phyloP scores from a whole-genome alignment of 257 asterid species.

The Salvia hispanica region DNA sequence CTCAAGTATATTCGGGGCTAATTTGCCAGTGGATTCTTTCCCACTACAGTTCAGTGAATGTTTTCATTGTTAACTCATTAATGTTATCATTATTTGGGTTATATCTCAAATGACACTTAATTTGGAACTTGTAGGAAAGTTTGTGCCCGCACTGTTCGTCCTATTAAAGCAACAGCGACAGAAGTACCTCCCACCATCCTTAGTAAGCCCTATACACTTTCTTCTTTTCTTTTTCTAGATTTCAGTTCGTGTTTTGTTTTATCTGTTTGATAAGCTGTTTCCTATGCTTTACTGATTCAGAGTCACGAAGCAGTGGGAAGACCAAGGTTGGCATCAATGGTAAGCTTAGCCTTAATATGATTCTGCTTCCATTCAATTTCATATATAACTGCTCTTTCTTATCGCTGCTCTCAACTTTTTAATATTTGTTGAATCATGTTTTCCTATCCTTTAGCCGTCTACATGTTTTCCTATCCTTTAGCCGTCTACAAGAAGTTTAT shows the following conservation, averaged over 20 bases:
- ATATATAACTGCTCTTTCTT: slow-evolving; percentile 9
- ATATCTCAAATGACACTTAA: slow-evolving; percentile 8
- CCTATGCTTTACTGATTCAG: slow-evolving; percentile 41
- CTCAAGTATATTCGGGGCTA: slow-evolving; percentile 59
- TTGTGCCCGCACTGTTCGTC: slow-evolving; percentile 41
- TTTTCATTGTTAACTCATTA: background rate
- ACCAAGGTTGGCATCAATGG: slow-evolving; percentile 91
- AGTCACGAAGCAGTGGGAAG: slow-evolving; percentile 59
- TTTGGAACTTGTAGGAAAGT: slow-evolving; percentile 43
- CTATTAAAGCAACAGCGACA: slow-evolving; percentile 79
- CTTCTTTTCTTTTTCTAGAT: background rate
- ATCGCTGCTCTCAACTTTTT: background rate
- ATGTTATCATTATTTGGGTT: background rate
- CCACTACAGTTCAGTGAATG: slow-evolving; percentile 61
- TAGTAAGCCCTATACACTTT: slow-evolving; percentile 43
- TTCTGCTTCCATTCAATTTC: slow-evolving; percentile 18
- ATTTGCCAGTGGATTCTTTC: slow-evolving; percentile 43
- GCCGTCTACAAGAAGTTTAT: background rate
- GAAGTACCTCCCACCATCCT: slow-evolving; percentile 70
- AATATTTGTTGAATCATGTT: background rate
- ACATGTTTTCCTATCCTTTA: background rate
- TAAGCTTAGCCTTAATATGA: slow-evolving; percentile 35
- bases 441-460: slow-evolving; percentile 1
- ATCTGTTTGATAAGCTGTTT: slow-evolving; percentile 29
- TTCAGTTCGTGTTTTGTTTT: slow-evolving; percentile 9